A percentile compares a stretch with the other conserved stretches of the same genome.
These are phyloP conservation scores for Ophiosphaerella narmari DNA, from an alignment of 2,329 filamentous ascomycete genomes.

Conservation along the genomic window DNA sequence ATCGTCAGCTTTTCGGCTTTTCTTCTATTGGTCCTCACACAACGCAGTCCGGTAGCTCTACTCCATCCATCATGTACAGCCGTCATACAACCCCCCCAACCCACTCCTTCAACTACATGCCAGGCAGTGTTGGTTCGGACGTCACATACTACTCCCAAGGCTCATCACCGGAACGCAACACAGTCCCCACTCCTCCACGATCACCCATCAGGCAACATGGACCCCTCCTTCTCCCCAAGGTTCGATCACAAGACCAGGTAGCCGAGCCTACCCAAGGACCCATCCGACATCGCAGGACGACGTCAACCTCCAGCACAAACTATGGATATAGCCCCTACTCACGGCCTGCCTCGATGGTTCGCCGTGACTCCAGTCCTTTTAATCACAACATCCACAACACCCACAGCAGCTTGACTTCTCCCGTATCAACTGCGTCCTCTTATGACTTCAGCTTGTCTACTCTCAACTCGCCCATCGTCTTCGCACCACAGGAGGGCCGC, in stretches of 20 bases:
- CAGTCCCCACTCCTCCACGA: constrained; percentile 70
- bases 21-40: constrained; percentile 16
- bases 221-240: constrained; percentile 81
- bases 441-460: constrained; percentile 49
- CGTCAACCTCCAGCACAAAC: constrained; percentile 53
- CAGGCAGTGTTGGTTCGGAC: constrained; percentile 55
- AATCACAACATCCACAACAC: constrained; percentile 38
- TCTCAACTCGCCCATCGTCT: constrained; percentile 69
- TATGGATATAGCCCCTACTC: constrained; percentile 57
- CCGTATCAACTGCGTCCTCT: constrained; percentile 45
- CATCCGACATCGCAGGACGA: constrained; percentile 63
- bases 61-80: constrained; percentile 46
- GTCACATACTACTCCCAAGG: constrained; percentile 67
- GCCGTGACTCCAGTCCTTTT: constrained; percentile 52
- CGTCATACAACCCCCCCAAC: constrained; percentile 53
- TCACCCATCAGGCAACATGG: constrained; percentile 79
- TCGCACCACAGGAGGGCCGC: constrained; percentile 40
- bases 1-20: not conserved
- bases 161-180: constrained; percentile 70
- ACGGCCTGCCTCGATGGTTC: constrained; percentile 50
- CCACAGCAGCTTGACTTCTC: constrained; percentile 52
- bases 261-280: constrained; percentile 62
- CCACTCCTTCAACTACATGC: constrained; percentile 43
- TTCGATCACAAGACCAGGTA: constrained; percentile 81
- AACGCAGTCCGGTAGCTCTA: constrained; percentile 43